Percentiles rank a stretch among this genome's conserved stretches.
Evolutionary conservation across 306 rosid species (phyloP).

Genomic region (Cicer bijugum): DNA sequence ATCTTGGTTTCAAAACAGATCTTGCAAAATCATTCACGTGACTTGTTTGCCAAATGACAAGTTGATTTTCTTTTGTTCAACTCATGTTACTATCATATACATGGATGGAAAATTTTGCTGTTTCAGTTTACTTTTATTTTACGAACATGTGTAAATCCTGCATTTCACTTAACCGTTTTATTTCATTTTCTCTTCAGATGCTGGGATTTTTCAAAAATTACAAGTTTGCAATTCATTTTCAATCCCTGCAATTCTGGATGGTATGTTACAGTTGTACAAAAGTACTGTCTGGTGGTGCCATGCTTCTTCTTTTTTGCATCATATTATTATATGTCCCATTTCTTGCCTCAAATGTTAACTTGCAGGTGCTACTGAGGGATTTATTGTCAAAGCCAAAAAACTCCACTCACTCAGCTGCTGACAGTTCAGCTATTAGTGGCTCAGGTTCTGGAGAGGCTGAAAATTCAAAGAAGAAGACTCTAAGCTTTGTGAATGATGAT

Average conservation of each 20-base stretch:
- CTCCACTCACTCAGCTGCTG: slow-evolving; percentile 59
- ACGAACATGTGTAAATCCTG: slow-evolving; percentile 19
- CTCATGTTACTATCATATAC: slow-evolving; percentile 15
- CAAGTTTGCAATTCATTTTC: slow-evolving; percentile 87
- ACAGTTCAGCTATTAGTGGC: slow-evolving; percentile 54
- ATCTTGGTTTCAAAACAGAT: not conserved
- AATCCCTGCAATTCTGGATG: slow-evolving; percentile 90
- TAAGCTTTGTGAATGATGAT: slow-evolving; percentile 72
- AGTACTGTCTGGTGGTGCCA: slow-evolving; percentile 9
- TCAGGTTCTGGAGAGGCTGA: slow-evolving; percentile 61
- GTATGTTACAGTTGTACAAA: slow-evolving; percentile 58
- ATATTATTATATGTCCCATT: slow-evolving; percentile 40
- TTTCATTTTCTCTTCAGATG: slow-evolving; percentile 65
- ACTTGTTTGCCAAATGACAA: slow-evolving; percentile 30
- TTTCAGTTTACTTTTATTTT: slow-evolving; percentile 10
- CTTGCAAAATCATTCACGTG: not conserved
- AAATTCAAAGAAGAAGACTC: slow-evolving; percentile 56
- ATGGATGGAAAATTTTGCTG: not conserved
- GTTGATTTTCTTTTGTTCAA: slow-evolving; percentile 17
- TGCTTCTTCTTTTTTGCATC: slow-evolving; percentile 29
- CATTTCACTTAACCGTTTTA: slow-evolving; percentile 33
- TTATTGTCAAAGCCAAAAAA: slow-evolving; percentile 75
- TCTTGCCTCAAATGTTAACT: slow-evolving; percentile 44
- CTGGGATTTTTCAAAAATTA: slow-evolving; percentile 79
- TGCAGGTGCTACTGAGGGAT: slow-evolving; percentile 84